Percentiles rank a stretch among this genome's conserved stretches.
Conservation (phyloP, 352 stramenopile genomes). For the Globisporangium echinulatum region DNA sequence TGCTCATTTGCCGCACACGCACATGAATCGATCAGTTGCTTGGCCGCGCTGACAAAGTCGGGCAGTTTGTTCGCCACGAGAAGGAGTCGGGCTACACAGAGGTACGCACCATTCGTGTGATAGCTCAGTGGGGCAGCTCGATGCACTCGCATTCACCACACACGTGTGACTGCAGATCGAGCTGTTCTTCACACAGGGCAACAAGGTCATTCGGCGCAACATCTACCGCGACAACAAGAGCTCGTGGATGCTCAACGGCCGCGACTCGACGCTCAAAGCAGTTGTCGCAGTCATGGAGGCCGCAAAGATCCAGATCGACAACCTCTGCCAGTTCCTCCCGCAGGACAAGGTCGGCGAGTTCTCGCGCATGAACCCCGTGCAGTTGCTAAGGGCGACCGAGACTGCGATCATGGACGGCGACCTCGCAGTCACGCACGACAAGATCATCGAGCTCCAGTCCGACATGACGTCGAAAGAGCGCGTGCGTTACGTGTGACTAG, state of each 20-base stretch:
- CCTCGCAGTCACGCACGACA: constrained; percentile 60
- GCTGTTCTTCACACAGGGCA: constrained; percentile 77
- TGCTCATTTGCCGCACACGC: too few relatives aligned
- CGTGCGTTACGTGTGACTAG: constrained; percentile 18
- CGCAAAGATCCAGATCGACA: constrained; percentile 96
- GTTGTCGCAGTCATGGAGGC: constrained; percentile 74
- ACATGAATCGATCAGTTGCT: constrained; percentile 52
- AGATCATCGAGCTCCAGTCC: constrained; percentile 72
- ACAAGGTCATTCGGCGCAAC: constrained; percentile 83
- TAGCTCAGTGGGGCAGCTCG: neutral
- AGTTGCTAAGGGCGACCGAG: constrained; percentile 79
- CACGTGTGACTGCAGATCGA: constrained; percentile 75
- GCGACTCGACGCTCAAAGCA: constrained; percentile 60
- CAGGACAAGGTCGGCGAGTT: constrained; percentile 95
- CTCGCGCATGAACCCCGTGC: constrained; percentile 75
- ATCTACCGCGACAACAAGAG: constrained; percentile 90
- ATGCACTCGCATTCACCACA: neutral
- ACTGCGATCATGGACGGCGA: constrained; percentile 68
- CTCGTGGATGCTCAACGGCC: constrained; percentile 74
- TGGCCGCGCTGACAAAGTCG: constrained; percentile 91
- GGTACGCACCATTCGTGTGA: constrained; percentile 7
- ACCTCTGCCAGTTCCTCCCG: constrained; percentile 98
- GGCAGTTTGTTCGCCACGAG: constrained; percentile 87
- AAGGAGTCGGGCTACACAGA: constrained; percentile 83
- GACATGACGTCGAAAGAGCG: constrained; percentile 66